Base-by-base conservation (phyloP, 306 rosid genomes). In the Dalbergia cultrata region DNA sequence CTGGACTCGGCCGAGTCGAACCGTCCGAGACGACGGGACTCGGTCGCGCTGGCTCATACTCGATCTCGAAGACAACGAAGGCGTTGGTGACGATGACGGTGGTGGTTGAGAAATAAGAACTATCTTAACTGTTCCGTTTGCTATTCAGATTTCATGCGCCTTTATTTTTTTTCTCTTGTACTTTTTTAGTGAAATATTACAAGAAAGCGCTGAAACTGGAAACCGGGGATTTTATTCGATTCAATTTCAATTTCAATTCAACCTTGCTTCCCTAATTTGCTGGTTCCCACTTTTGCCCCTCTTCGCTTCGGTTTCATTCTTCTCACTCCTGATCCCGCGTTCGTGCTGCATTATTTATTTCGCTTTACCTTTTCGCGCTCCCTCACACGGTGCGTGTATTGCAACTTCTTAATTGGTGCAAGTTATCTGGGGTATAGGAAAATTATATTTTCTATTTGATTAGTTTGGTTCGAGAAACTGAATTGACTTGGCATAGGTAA, bases 1-100 rank as follows among this genome's bases (percentile, higher is more conserved):
- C 89, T 86, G 90, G 80, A 89, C 88, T 18, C 82, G 86, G 37
- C 95, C 95, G 68, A 88, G 90, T 34, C 87, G 83, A 72, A 89
- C 88, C 60, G 90, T 80, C 49, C 67, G 79, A 72, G 84, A 62
- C 69, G 90, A 86, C 26, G 83, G 19, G 11, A 68, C 35, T 13
- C 86, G 82, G 21, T 54, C 60, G 60, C 6, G 60, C 45, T 77
- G 83, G 16, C 19, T 10, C 85, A 65, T 60, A 16, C 76, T 81
- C 19, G 80, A 56, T 67, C 89, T 69, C 56, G 85, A 44, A 63
- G 83, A 72, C 43, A 63, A 45, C n/a, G 44, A 71, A 17, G 76
- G 50, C 10, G 22, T 1, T 49, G 54, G 54, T 49, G 88, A 76
- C 5, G 83, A 17, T 75, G 65, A 13, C 16, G 18, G 16, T 31